phyloP scores from a whole-genome alignment of 108 stramenopile genomes.

The Skeletonema marinoi region DNA sequence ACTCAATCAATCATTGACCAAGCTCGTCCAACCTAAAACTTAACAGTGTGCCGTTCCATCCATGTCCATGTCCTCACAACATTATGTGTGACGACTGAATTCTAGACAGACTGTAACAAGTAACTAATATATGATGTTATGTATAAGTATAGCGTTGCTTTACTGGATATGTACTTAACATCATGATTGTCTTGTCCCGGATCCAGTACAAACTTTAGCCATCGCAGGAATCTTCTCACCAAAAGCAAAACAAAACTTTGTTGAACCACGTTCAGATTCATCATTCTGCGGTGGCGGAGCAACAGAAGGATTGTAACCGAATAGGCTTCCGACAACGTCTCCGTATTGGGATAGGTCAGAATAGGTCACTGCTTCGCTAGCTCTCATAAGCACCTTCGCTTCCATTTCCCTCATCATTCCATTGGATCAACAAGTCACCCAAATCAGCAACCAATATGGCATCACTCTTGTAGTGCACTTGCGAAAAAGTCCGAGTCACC shows the following conservation, averaged over 20 bases:
- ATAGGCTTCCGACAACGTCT: not conserved
- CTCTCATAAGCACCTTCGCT: not conserved
- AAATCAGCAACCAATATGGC: constrained; percentile 42
- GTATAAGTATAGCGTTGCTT: too few species aligned
- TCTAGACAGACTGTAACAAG: too few species aligned
- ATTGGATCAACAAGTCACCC: constrained; percentile 20
- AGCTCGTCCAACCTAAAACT: too few species aligned
- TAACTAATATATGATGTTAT: too few species aligned
- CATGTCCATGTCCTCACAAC: too few species aligned
- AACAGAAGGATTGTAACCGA: not conserved
- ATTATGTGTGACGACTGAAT: too few species aligned
- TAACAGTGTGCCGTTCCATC: too few species aligned
- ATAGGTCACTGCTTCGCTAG: too few species aligned
- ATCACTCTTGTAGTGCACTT: constrained; percentile 40
- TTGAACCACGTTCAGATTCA: not conserved
- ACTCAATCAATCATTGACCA: too few species aligned
- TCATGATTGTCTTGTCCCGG: constrained; percentile 34
- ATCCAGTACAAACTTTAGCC: constrained; percentile 45
- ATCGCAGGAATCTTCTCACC: constrained; percentile 30
- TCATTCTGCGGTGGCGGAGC: not conserved
- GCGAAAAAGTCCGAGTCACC: constrained; percentile 43
- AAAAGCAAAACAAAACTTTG: constrained; percentile 46
- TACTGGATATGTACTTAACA: too few species aligned
- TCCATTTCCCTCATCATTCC: constrained; percentile 29
- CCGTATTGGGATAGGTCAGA: not conserved